phyloP scores from a whole-genome alignment of 495 filamentous ascomycete species.

The Podospora bellae-mahoneyi region DNA sequence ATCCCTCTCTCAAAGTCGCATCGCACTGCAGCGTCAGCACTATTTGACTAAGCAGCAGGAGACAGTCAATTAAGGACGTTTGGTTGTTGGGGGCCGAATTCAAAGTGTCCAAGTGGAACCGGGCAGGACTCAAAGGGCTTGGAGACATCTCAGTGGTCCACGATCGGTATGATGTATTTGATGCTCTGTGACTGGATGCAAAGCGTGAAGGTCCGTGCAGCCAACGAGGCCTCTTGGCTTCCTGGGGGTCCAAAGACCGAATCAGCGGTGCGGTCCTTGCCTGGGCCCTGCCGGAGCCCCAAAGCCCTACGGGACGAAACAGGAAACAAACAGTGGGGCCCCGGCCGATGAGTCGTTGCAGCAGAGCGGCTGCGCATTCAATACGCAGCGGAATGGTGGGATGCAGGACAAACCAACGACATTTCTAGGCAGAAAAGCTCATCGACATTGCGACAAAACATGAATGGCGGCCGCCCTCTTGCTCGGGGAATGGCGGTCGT shows the following conservation, averaged over 20 bases:
- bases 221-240: constrained; percentile 9
- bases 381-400: constrained; percentile 15
- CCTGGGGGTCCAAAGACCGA: constrained; percentile 5
- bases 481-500: constrained; percentile 1
- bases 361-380: constrained; percentile 21
- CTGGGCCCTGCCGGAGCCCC: not conserved
- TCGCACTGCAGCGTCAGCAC: constrained; percentile 3
- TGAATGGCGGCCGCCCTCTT: constrained; percentile 15
- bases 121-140: not conserved
- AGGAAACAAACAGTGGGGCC: constrained; percentile 3
- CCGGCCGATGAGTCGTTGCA: constrained; percentile 3
- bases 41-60: not conserved
- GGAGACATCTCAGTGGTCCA: not conserved
- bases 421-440: constrained; percentile 1
- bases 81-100: not conserved
- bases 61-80: not conserved
- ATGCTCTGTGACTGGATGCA: constrained; percentile 4
- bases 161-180: constrained; percentile 5
- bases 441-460: not conserved
- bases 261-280: constrained; percentile 17
- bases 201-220: constrained; percentile 16
- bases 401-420: constrained; percentile 5
- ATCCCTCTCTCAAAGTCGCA: not conserved
- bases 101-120: not conserved
- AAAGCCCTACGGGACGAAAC: constrained; percentile 7